phyloP scores from a whole-genome alignment of 2,329 filamentous ascomycete species.

The Lachnellula willkommii region DNA sequence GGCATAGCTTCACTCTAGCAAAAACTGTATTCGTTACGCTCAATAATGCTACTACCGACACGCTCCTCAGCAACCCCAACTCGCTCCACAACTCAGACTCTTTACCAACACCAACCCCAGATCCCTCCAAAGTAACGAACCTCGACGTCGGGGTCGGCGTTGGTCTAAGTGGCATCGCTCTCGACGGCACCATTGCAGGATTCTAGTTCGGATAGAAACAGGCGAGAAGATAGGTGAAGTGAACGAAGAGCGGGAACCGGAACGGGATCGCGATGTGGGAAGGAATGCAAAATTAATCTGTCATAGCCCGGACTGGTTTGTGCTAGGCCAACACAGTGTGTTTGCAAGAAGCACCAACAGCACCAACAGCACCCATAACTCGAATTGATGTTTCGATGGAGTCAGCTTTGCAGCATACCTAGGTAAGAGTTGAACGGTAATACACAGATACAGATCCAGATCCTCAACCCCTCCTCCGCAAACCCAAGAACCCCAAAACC shows the following conservation, averaged over 20 bases:
- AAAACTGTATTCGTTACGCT: too few species aligned
- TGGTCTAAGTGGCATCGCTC: neutral
- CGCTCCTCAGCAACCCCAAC: too few species aligned
- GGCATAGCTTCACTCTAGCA: neutral
- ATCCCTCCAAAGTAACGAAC: neutral
- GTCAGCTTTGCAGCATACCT: too few species aligned
- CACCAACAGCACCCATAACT: neutral
- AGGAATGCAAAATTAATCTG: neutral
- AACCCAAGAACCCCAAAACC: neutral
- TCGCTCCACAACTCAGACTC: neutral
- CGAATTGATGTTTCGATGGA: too few species aligned
- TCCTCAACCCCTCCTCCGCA: too few species aligned
- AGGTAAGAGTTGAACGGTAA: too few species aligned
- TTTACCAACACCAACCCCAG: neutral
- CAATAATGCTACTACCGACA: too few species aligned
- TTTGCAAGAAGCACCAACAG: neutral
- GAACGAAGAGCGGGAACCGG: neutral
- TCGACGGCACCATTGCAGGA: neutral
- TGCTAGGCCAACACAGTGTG: neutral
- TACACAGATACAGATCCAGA: too few species aligned
- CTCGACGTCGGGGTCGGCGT: neutral
- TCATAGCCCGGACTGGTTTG: neutral
- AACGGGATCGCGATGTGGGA: neutral
- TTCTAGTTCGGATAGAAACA: slow-evolving; percentile 4
- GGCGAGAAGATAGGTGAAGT: neutral